phyloP scores from a whole-genome alignment of 495 filamentous ascomycete genomes.

The Daldinia bambusicola region DNA sequence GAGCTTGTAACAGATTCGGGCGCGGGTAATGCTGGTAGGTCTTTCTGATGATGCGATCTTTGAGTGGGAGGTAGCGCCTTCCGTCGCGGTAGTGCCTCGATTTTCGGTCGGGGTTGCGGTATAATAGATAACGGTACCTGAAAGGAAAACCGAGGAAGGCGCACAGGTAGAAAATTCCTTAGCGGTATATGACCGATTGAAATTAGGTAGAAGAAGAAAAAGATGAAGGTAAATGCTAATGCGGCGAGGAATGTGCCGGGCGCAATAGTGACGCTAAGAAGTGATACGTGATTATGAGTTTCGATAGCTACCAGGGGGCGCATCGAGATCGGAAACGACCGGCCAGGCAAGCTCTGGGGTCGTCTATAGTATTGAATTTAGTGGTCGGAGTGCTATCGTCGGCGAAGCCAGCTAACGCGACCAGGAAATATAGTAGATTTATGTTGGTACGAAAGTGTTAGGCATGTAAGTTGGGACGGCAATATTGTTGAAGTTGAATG shows the following conservation, averaged over 20 bases:
- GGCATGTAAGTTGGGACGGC: conserved; percentile 3
- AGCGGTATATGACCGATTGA: conserved; percentile 45
- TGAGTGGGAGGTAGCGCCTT: conserved; percentile 6
- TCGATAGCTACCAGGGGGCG: conserved; percentile 62
- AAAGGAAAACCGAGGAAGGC: conserved; percentile 36
- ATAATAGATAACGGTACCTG: conserved; percentile 20
- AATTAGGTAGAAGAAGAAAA: conserved; percentile 61
- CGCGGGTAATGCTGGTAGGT: conserved; percentile 42
- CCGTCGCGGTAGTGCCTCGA: conserved; percentile 24
- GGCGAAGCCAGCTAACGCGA: conserved; percentile 3
- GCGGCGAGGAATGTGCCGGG: conserved; percentile 63
- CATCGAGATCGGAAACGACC: conserved; percentile 52
- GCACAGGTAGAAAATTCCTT: conserved; percentile 33
- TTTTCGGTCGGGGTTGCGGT: conserved; percentile 19
- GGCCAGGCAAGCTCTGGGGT: conserved; percentile 26
- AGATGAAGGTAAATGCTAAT: conserved; percentile 62
- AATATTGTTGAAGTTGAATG: neutral
- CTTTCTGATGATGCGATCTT: conserved; percentile 28
- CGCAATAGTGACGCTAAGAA: conserved; percentile 63
- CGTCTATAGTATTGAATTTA: conserved; percentile 28
- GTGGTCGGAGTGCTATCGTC: conserved; percentile 7
- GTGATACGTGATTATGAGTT: conserved; percentile 61
- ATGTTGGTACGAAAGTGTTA: neutral
- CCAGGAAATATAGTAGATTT: neutral
- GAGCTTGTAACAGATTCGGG: conserved; percentile 43